Base-by-base conservation (phyloP, 306 rosid species). In the Vigna reflexopilosa region DNA sequence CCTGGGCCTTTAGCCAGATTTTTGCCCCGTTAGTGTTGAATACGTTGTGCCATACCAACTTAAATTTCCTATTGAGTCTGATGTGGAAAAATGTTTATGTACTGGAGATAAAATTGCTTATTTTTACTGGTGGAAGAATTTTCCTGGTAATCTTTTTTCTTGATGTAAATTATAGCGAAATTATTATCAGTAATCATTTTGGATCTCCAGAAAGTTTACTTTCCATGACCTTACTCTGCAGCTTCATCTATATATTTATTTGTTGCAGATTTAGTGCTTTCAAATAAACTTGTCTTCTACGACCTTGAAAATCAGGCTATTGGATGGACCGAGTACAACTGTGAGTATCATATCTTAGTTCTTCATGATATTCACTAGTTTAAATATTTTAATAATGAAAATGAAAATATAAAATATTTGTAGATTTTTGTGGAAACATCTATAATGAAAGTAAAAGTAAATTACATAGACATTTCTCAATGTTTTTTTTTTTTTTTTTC, bases 301-400 rank as follows among this genome's bases (percentile, higher is more conserved):
- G 97, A 93, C 84, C 98, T 93, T 40, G 98, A 91, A 84, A 90
- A 88, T 61, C 94, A 91, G 84, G 85, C 85, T 56, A 93, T 93
- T 56, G 98, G 98, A 64, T 91, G 98, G 98, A 91, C 97, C 0
- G 98, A 93, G 61, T 93, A 91, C 85, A 93, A 93, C 72, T 93
- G 98, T 93, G 84, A 91, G 98, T 89, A 51, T 73, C n/a, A 14
- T 24, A 67, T 59, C 10, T 65, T 32, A 40, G 72, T 63, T 62
- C 34, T 64, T 45, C 30, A 50, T 40, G 36, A 13, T 70, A 44
- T 74, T 45, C 15, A 19, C 30, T 49, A 20, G 45, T 65, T 80
- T 64, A 13, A 52, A 15, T 47, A 16, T 38, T 71, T 61, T 73
- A 28, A 57, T 12, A 11, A 57, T 24, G 26, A 22, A 56, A 56